These are phyloP conservation scores for Fusarium subtropicale DNA, from an alignment of 2,329 filamentous ascomycete species.

Conservation along the genomic window DNA sequence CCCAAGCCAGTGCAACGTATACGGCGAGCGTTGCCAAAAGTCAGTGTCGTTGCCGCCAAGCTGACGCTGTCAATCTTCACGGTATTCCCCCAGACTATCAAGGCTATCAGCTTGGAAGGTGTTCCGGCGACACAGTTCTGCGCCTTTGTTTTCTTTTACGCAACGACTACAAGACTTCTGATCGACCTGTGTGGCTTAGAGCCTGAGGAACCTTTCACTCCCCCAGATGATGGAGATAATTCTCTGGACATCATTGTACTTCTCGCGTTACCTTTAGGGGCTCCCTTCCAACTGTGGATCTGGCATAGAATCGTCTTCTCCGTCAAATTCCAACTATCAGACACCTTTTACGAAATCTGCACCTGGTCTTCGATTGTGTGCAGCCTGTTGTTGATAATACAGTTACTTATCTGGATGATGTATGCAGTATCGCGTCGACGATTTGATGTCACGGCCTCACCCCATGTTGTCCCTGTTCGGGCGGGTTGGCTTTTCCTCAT, in stretches of 20 bases:
- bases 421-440: not conserved
- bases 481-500: fast-evolving
- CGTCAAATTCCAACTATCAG: fast-evolving
- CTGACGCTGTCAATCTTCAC: not conserved
- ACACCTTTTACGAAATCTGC: fast-evolving
- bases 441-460: not conserved
- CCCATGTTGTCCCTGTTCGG: not conserved
- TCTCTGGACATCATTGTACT: fast-evolving
- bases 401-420: not conserved
- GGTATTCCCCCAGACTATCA: not conserved
- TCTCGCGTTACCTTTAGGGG: not conserved
- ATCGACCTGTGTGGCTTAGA: slow-evolving; percentile 11
- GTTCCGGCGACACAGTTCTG: slow-evolving; percentile 6
- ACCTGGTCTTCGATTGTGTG: fast-evolving
- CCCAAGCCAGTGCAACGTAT: not conserved
- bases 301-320: slow-evolving; percentile 1
- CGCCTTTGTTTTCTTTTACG: slow-evolving; percentile 4
- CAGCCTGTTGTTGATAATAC: not conserved
- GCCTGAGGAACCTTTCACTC: not conserved
- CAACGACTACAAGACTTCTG: not conserved
- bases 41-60: not conserved
- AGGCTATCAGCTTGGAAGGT: slow-evolving; percentile 2
- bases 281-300: slow-evolving; percentile 9
- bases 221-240: fast-evolving
- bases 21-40: not conserved